Base-by-base conservation (phyloP, 2,329 filamentous ascomycete genomes). In the Calcarisporium arbuscula region DNA sequence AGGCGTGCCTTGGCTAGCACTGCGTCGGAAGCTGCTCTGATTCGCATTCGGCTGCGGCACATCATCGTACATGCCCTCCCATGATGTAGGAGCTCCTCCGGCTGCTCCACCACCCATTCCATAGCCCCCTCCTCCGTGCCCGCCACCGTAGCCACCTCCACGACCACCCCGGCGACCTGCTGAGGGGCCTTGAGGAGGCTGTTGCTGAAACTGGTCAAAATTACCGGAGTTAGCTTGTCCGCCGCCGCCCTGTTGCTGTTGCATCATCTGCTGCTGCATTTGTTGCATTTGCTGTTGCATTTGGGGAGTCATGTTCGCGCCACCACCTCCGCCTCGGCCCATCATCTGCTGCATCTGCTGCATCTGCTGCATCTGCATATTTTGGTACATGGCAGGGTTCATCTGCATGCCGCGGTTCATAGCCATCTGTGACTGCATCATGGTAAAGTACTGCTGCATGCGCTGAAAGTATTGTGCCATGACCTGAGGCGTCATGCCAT, bases 61-160 rank as follows among this genome's bases (percentile, higher is more conserved):
- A 56, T 95, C 90, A 56, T 96, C 90, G 58, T 95, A 96, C 88
- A 95, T 95, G 52, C 90, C 90, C 58, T 96, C 90, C 88, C 89
- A 95, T 26, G 82, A 89, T 17, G 85, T 86, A n/a, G 83, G 82
- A 12, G 78, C 79, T 28, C 77, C 78, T 37, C 67, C 66, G 23
- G 64, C 72, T 51, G 57, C 70, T 7, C 50, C 53, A 23, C 49
- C 47, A 22, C 45, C 57, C 43, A 58, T 55, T 32, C 51, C 54
- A 38, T 60, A 62, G 28, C 51, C 54, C 12, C 53, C 49, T 28
- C 60, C 40, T 44, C 58, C 49, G 25, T 50, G 57, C 11, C 36
- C 51, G 35, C 50, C 45, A 47, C 37, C 54, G 46, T 39, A 55
- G 46, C 38, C 50, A 39, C 45, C 51, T 40, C 48, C 41, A 12